A percentile compares a stretch with the other conserved stretches of the same genome.
Conservation (phyloP, 2,329 filamentous ascomycete genomes). For the Colletotrichum destructivum region DNA sequence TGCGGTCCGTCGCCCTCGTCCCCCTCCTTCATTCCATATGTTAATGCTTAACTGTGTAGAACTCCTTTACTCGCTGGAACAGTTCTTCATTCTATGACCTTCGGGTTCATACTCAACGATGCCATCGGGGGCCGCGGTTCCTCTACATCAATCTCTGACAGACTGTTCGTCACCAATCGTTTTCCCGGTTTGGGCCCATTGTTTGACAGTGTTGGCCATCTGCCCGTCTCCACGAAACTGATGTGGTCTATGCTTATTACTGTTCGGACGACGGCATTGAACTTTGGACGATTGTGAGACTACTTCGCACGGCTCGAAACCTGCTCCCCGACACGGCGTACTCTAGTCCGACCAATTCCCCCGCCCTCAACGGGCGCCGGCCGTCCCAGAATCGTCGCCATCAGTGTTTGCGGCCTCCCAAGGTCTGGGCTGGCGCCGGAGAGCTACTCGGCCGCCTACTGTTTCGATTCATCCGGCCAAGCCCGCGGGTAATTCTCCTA, state of each 20-base stretch:
- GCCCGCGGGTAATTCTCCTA: slow-evolving; percentile 14
- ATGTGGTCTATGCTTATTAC: slow-evolving; percentile 21
- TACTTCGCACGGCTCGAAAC: slow-evolving; percentile 19
- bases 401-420: slow-evolving; percentile 6
- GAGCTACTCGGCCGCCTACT: slow-evolving; percentile 18
- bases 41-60: slow-evolving; percentile 21
- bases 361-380: neutral
- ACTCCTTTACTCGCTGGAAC: slow-evolving; percentile 1
- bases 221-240: slow-evolving; percentile 19
- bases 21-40: slow-evolving; percentile 11
- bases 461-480: slow-evolving; percentile 17
- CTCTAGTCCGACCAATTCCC: slow-evolving; percentile 7
- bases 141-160: slow-evolving; percentile 17
- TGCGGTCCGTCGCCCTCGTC: slow-evolving; percentile 10
- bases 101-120: neutral
- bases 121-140: slow-evolving; percentile 1
- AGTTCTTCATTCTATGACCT: neutral
- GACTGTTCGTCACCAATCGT: slow-evolving; percentile 12
- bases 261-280: slow-evolving; percentile 32
- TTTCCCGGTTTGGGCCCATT: slow-evolving; percentile 25
- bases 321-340: slow-evolving; percentile 17
- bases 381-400: slow-evolving; percentile 16
- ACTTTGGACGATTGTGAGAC: slow-evolving; percentile 32
- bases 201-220: slow-evolving; percentile 29
- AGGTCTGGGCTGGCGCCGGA: slow-evolving; percentile 2